Conservation (phyloP, 2,329 filamentous ascomycete genomes). For the Corinectria fuckeliana region DNA sequence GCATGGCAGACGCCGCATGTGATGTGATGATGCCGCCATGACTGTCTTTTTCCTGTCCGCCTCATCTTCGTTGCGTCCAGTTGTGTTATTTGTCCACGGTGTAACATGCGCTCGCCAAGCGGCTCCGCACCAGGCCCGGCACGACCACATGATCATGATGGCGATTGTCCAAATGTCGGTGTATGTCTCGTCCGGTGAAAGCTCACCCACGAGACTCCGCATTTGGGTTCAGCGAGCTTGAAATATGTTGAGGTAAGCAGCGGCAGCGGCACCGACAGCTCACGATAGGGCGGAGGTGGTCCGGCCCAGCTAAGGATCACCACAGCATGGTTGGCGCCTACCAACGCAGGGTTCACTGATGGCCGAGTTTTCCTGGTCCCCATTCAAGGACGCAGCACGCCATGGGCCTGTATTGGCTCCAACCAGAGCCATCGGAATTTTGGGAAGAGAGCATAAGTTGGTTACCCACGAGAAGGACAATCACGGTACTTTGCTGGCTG, state of each 20-base stretch:
- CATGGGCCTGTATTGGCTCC: background rate
- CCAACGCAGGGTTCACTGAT: constrained; percentile 9
- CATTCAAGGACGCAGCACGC: constrained; percentile 2
- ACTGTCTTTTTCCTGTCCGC: constrained; percentile 16
- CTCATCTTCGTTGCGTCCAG: constrained; percentile 16
- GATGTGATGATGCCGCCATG: constrained; percentile 29
- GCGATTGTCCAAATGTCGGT: constrained; percentile 37
- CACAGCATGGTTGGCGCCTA: constrained; percentile 8
- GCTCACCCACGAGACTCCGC: constrained; percentile 26
- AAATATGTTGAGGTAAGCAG: constrained; percentile 10
- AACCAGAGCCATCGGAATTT: constrained; percentile 9
- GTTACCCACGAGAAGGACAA: background rate
- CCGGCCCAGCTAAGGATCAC: background rate
- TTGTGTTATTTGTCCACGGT: constrained; percentile 5
- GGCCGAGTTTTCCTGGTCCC: background rate
- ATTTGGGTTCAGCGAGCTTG: constrained; percentile 15
- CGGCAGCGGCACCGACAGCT: background rate
- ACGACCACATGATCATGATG: constrained; percentile 34
- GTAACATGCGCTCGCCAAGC: constrained; percentile 11
- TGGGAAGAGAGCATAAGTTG: constrained; percentile 10
- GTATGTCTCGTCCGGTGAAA: constrained; percentile 22
- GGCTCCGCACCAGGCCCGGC: constrained; percentile 21
- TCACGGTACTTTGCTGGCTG: constrained; percentile 6
- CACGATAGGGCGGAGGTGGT: constrained; percentile 1
- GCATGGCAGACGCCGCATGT: constrained; percentile 29